Base-by-base conservation (phyloP, 192 early-diverging fungal genomes). In the Fimicolochytrium jonesii region DNA sequence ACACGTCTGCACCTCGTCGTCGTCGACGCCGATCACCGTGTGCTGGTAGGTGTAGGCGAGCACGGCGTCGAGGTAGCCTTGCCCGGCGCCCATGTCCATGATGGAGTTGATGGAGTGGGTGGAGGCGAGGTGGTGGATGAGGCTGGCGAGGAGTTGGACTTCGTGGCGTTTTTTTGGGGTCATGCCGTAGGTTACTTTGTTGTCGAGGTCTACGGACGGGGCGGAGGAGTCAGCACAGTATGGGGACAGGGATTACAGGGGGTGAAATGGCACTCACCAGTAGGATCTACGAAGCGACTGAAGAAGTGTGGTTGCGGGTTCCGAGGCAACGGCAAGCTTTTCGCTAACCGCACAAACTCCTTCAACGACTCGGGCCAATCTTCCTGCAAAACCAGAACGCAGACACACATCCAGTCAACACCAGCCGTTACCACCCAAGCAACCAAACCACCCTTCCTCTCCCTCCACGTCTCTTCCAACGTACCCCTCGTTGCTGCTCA, bases 81-180 rank as follows among this genome's bases (percentile, higher is more conserved):
- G 89, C 2, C 89, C 89, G 35, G 87, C 87, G 17, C 89, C 89
- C 10, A 91, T 58, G 66, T 91, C 88, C 32, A 91, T 69, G 5
- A 89, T 75, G 2, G 76, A 70, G 15, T 62, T 64, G 29, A 85
- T 71, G 2, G 55, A n/a, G 20, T 71, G 56, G 4, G 18, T 11
- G 28, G 61, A 54, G 9, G 86, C 80, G 13, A 87, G 45, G 17
- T 73, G 62, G 18, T 78, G 63, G 50, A 90, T 88, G 18, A 89
- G 44, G 2, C 73, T 54, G 7, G 81, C 78, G 56, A 89, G 64
- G 18, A 73, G 65, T 52, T 78, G 80, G 18, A 88, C 86, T 62
- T 91, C 89, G 46, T 87, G 84, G 28, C 78, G 46, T 64, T 91
- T 91, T 61, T 91, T 91, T 13, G 78, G 76, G 3, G 71, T 76